Conservation (phyloP, 805 yeast species). For the Wickerhamiella azymoides region DNA sequence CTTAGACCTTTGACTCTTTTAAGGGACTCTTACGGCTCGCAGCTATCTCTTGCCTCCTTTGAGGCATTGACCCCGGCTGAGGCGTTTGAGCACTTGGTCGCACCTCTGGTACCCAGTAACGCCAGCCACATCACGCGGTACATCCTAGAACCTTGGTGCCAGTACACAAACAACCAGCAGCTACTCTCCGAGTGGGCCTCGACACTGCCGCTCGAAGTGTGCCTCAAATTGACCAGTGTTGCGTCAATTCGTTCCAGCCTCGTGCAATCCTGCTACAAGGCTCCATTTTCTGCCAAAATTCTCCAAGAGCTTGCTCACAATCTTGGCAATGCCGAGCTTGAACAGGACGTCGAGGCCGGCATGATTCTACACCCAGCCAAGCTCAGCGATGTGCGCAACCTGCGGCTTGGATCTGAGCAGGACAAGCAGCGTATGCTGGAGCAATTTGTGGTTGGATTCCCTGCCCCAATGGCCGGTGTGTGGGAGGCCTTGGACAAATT, state of each 20-base stretch:
- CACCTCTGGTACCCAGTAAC: neutral
- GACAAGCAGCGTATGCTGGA: neutral
- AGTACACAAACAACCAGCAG: constrained; percentile 14
- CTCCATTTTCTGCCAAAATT: neutral
- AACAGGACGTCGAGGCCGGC: neutral
- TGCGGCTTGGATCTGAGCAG: neutral
- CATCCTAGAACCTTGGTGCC: constrained; percentile 19
- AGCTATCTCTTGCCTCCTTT: constrained; percentile 12
- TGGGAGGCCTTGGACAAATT: neutral
- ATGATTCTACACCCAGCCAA: neutral
- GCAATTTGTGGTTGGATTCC: neutral
- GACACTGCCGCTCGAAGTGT: constrained; percentile 10
- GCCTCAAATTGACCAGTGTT: neutral
- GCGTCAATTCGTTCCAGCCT: neutral
- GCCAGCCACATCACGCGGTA: neutral
- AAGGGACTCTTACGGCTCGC: constrained; percentile 10
- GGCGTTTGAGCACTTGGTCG: constrained; percentile 15
- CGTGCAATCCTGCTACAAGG: neutral
- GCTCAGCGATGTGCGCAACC: neutral
- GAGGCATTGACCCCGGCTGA: constrained; percentile 12
- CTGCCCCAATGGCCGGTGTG: neutral
- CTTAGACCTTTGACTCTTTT: constrained; percentile 19
- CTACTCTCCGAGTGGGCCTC: constrained; percentile 14
- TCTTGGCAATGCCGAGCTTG: neutral
- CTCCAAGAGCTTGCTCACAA: neutral